Evolutionary conservation across 148 eudicot genomes (phyloP), one percentile per base, ranked within the genome.

Genomic region (Arbutus unedo): DNA sequence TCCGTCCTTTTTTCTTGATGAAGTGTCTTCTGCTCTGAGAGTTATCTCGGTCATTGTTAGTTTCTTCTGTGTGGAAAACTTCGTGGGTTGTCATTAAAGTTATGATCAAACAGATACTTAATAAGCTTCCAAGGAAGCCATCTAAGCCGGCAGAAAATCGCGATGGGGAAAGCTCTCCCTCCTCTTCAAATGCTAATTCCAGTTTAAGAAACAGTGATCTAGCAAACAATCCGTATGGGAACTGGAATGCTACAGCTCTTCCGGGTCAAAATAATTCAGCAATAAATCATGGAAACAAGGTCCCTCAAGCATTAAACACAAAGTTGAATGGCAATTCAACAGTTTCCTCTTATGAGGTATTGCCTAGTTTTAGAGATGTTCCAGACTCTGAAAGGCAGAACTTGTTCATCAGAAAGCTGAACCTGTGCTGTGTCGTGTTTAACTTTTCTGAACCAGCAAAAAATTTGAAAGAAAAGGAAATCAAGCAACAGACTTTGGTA

Each of bases 81-180:
- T 81, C 82, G 79, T 53, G 41, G 41, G 76, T 77, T 49, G 72
- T 77, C 56, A 60, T 74, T 76, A 41, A 84, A 90, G 89, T 76
- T 82, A 94, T 94, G 98, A 87, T 94, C 50, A 94, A 89, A 79
- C 91, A 94, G 75, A 90, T 94, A 82, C 89, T 94, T 44, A 94
- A 91, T 84, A 90, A 88, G 95, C 92, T 93, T 68, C 98, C 98
- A 3, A 81, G 88, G 85, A 95, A 95, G 93, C 91, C 93, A 53
- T 88, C 92, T 70, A 95, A 93, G 91, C 85, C 91, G 55, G 85
- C 82, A 47, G 98, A 95, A 45, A 83, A 83, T 70, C 95, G 92
- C 5, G 95, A 93, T 84, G 86, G 90, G 38, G 90, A 89, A 75
- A 43, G 83, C 79, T 66, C 89, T 68, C 55, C 81, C 77, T 85